phyloP scores from a whole-genome alignment of 495 filamentous ascomycete species.

The Podospora appendiculata region DNA sequence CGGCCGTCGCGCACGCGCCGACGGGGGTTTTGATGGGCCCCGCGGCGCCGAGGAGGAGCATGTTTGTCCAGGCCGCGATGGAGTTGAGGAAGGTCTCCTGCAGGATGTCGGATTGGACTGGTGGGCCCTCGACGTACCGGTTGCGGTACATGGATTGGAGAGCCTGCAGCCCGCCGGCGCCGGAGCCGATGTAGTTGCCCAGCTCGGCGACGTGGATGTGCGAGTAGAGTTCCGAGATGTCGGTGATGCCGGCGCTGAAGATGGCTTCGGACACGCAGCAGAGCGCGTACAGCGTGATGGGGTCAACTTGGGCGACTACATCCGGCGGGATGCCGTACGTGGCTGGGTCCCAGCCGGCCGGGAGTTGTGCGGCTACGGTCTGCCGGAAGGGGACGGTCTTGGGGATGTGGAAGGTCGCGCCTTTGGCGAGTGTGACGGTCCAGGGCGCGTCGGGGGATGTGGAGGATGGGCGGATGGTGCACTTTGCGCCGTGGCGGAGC shows the following conservation, averaged over 20 bases:
- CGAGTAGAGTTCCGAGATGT: slow-evolving; percentile 95
- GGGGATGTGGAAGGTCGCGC: slow-evolving; percentile 77
- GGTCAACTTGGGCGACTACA: slow-evolving; percentile 88
- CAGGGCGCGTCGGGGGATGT: slow-evolving; percentile 57
- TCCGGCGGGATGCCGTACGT: slow-evolving; percentile 88
- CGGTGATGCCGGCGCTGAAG: slow-evolving; percentile 79
- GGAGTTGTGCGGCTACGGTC: slow-evolving; percentile 84
- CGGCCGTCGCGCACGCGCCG: slow-evolving; percentile 86
- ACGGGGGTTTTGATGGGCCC: slow-evolving; percentile 93
- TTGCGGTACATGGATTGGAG: slow-evolving; percentile 92
- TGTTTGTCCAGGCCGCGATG: slow-evolving; percentile 97
- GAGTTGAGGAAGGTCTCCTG: slow-evolving; percentile 98
- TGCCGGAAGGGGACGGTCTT: slow-evolving; percentile 89
- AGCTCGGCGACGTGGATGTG: slow-evolving; percentile 93
- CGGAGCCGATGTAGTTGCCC: slow-evolving; percentile 89
- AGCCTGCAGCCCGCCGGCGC: slow-evolving; percentile 80
- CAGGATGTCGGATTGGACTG: slow-evolving; percentile 83
- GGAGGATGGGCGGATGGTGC: background rate
- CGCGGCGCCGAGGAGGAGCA: slow-evolving; percentile 85
- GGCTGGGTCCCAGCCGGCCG: slow-evolving; percentile 85
- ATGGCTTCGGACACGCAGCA: slow-evolving; percentile 80
- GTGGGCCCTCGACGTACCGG: slow-evolving; percentile 71
- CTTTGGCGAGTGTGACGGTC: slow-evolving; percentile 78
- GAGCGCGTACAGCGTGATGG: slow-evolving; percentile 82
- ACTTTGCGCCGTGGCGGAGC: slow-evolving; percentile 82